Base-by-base conservation (phyloP, 2,329 filamentous ascomycete genomes). In the Byssothecium circinans region DNA sequence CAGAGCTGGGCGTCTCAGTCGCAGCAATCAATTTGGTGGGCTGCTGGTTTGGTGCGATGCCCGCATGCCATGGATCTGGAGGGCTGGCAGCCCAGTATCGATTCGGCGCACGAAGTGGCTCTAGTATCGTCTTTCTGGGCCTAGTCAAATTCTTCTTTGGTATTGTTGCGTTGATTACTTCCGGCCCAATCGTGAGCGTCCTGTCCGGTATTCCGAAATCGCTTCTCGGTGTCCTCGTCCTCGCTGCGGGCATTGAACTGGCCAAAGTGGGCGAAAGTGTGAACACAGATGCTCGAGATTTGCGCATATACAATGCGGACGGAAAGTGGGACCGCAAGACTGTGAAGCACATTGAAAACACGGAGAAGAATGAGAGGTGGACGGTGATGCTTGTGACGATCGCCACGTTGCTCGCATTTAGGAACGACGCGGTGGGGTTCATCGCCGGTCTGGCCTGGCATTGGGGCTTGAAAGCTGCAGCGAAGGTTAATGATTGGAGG, bases 31-130 rank as follows among this genome's bases (percentile, higher is more conserved):
- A 97, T 66, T 75, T 96, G 3, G 69, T 87, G 1, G 87, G 88
- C 14, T 91, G 89, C 61, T 95, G 89, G 88, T 95, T 96, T 61
- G 91, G 91, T 39, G 88, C 87, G 4, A 97, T 96, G 94, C 94
- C 92, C 2, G 85, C 94, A 3, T 97, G 94, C 65, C 94, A 97
- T 67, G 92, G 92, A 4, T 90, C 90, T 0, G 92, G 92, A 2
- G 92, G 92, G 0, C 77, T 97, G 0, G 94, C 94, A 4, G 94
- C 88, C 0, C 92, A 97, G 68, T 89, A 90, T 68, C 84, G 90
- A 4, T 97, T 97, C 58, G 92, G 92, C 0, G 91, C 92, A 4
- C 85, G 92, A 39, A 95, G 89, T 49, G 92, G 92, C 8, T 84
- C 89, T 0, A 91, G 87, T 58, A 81, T 96, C 52, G 83, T 96